Evolutionary conservation across 2,329 filamentous ascomycete species (phyloP), one percentile per base, ranked within the genome.

Genomic region (Exophiala xenobiotica): DNA sequence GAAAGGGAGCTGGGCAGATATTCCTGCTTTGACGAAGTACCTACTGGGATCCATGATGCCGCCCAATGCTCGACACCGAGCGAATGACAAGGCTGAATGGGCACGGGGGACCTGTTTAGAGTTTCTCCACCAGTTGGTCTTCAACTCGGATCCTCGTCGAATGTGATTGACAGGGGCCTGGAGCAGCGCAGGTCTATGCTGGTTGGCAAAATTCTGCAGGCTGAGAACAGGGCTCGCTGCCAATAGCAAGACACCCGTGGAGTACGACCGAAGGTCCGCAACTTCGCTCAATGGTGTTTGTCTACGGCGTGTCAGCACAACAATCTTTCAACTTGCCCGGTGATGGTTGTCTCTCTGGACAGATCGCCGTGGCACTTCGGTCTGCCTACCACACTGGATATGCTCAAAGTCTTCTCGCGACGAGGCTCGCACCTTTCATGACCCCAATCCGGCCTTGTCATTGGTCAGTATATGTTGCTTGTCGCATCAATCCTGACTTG

Each of bases 31-130:
- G 42, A 42, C 18, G 44, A 37, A 50, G 38, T 51, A 58, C 55
- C 22, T 55, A 58, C 55, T 54, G n/a, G 55, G 55, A 51, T 58
- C 52, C 55, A 58, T 58, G 26, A 24, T 46, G 45, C 31, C 51
- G n/a, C 27, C 19, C 22, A 29, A 26, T 22, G 29, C 37, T 24
- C 38, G 11, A 22, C 31, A 26, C 14, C 41, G 39, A 49, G 35
- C 49, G 22, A 49, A 23, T 18, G 46, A 41, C 55, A 51, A 58
- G 55, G 55, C 55, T 58, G 55, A 50, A 50, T 49, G 44, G 53
- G 45, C 42, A 49, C 46, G 44, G 51, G 48, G 44, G 42, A 31
- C 44, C 22, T 7, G 19, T 49, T 53, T 54, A 54, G 55, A 49
- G 43, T 51, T 51, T 47, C 45, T 47, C 48, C 46, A 41, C 33